Conservation (phyloP, 2,329 filamentous ascomycete genomes). For the Dichotomopilus funicola region DNA sequence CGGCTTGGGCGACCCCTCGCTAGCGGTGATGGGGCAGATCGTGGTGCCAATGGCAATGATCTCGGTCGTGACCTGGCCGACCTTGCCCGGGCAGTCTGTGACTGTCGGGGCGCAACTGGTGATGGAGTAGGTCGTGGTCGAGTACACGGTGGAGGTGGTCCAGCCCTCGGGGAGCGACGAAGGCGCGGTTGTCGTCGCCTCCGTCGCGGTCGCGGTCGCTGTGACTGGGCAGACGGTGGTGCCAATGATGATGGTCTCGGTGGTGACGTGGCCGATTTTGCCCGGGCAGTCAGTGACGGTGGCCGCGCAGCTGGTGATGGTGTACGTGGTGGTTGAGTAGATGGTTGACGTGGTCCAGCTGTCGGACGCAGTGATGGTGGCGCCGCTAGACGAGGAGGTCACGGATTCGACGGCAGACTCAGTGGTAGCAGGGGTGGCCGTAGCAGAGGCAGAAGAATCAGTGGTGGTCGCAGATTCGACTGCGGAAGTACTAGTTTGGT, state of each 20-base stretch:
- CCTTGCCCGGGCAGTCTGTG: slow-evolving; percentile 36
- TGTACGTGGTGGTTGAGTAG: slow-evolving; percentile 24
- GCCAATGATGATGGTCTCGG: slow-evolving; percentile 29
- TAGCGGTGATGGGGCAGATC: slow-evolving; percentile 26
- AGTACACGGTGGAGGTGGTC: background rate
- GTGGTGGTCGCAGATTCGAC: background rate
- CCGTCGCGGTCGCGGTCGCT: background rate
- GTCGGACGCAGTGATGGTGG: slow-evolving; percentile 25
- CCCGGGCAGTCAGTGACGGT: slow-evolving; percentile 27
- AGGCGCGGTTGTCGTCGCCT: slow-evolving; percentile 11
- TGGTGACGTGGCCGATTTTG: slow-evolving; percentile 29
- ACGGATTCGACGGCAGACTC: background rate
- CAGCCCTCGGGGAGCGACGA: slow-evolving; percentile 18
- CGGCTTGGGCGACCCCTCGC: background rate
- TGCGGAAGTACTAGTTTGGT: slow-evolving; percentile 9
- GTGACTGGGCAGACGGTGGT: slow-evolving; percentile 31
- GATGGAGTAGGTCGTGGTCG: slow-evolving; percentile 31
- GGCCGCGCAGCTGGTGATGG: slow-evolving; percentile 25
- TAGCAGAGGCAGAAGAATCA: background rate
- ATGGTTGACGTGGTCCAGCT: slow-evolving; percentile 14
- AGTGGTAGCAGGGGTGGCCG: background rate
- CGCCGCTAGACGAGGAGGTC: slow-evolving; percentile 20
- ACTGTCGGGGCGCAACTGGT: slow-evolving; percentile 28
- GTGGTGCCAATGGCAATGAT: slow-evolving; percentile 32
- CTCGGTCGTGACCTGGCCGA: slow-evolving; percentile 29